Base-by-base conservation (phyloP, 2,329 filamentous ascomycete genomes). In the Beauveria pseudobassiana region DNA sequence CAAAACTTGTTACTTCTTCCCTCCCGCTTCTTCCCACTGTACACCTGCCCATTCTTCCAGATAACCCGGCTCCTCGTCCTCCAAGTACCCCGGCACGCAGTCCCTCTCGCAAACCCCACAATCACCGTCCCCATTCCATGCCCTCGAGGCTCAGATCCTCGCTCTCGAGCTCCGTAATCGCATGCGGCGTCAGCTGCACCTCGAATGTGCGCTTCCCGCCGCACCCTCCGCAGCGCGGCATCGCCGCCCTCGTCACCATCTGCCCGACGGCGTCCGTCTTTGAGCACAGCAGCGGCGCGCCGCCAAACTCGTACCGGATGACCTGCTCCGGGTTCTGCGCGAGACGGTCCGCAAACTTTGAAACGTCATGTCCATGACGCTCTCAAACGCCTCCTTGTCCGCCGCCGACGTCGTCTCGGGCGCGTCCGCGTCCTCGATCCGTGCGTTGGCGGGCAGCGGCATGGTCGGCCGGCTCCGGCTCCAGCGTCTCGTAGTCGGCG, bases 41-140 rank as follows among this genome's bases (percentile, higher is more conserved):
- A 98, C 95, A 7, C 93, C 95, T n/a, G 84, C 87, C 93, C 95
- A 99, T 75, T 99, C 95, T 78, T 98, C 95, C 20, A 92, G 70
- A 75, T 96, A 98, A 1, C 87, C 90, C 0, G 87, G 83, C 69
- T 86, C 81, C 0, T 86, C 89, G 42, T 81, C 78, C 14, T 75
- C 74, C 7, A 85, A 80, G 0, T 83, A 82, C 6, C 74, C 73
- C 18, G 85, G 84, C 68, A 82, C 80, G 72, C 95, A 98, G 73
- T 98, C 91, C 70, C 77, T 84, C 66, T 82, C 85, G 73, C 95
- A 99, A 8, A 96, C 91, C 0, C 92, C 43, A 98, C 79, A 62
- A 99, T 85, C 9, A 99, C 83, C 0, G 92, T 98, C 0, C 93
- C 95, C 95, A 99, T 70, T 99, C 95, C 95, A 99, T 99, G 0